Conservation (phyloP, 345 rosid species). For the Eucalyptus caleyi region DNA sequence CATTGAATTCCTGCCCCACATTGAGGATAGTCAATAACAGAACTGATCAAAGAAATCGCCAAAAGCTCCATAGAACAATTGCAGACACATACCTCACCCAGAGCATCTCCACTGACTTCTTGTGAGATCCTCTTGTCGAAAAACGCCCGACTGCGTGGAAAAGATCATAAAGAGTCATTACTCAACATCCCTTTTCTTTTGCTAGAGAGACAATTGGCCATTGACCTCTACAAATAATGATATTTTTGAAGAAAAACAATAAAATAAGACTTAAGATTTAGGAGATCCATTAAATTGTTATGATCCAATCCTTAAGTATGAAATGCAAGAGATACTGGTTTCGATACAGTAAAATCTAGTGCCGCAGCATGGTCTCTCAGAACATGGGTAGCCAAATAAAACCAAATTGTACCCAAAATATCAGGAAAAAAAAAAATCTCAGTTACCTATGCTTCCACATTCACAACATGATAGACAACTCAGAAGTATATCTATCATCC, state of each 20-base stretch:
- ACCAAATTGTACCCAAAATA: neutral
- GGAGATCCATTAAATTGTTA: neutral
- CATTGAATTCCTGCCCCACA: slow-evolving; percentile 56
- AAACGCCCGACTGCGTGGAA: slow-evolving; percentile 47
- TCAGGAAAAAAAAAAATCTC: neutral
- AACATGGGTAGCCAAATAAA: neutral
- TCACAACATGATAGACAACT: neutral
- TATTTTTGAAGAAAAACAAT: neutral
- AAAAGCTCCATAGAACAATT: neutral
- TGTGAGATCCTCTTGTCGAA: slow-evolving; percentile 85
- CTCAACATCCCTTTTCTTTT: neutral
- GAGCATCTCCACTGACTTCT: slow-evolving; percentile 72
- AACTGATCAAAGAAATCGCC: neutral
- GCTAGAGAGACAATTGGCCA: neutral
- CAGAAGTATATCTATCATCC: neutral
- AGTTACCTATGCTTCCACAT: neutral
- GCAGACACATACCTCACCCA: slow-evolving; percentile 47
- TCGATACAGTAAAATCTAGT: neutral
- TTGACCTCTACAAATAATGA: neutral
- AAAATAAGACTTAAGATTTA: neutral
- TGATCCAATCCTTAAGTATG: neutral
- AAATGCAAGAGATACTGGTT: neutral
- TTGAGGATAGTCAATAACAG: neutral
- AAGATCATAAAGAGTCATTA: neutral
- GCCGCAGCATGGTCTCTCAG: neutral